Conservation (phyloP, 495 filamentous ascomycete genomes). For the Podospora tetraspora region DNA sequence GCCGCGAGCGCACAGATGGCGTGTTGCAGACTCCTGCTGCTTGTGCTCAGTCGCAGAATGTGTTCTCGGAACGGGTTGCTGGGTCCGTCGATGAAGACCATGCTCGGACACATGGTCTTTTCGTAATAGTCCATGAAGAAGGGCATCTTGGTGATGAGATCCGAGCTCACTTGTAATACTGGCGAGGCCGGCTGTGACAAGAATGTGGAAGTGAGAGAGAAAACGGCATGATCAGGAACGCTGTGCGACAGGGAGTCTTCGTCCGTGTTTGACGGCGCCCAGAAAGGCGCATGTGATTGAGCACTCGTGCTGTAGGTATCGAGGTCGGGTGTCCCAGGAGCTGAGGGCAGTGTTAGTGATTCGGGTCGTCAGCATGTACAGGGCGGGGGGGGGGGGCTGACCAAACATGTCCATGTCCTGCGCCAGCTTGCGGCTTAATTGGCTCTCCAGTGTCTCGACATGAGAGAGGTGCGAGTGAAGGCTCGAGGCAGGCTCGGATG, state of each 20-base stretch:
- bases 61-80: constrained; percentile 80
- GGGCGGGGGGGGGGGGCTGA: constrained; percentile 22
- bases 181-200: constrained; percentile 26
- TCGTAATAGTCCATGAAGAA: constrained; percentile 75
- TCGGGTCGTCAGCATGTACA: not conserved
- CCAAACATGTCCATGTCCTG: constrained; percentile 44
- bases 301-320: constrained; percentile 43
- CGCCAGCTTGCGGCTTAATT: constrained; percentile 41
- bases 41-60: constrained; percentile 70
- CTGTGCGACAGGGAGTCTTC: constrained; percentile 37
- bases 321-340: constrained; percentile 41
- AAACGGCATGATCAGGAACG: constrained; percentile 21
- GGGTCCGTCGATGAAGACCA: constrained; percentile 85
- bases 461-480: constrained; percentile 40
- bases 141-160: constrained; percentile 52
- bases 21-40: constrained; percentile 79
- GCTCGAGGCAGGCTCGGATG: constrained; percentile 45
- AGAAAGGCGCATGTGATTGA: constrained; percentile 40
- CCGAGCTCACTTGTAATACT: constrained; percentile 40
- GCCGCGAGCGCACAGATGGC: constrained; percentile 85
- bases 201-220: constrained; percentile 24
- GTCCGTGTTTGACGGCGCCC: constrained; percentile 38
- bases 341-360: constrained; percentile 12
- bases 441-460: constrained; percentile 40
- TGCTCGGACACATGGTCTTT: constrained; percentile 82